Conservation (phyloP, 306 rosid species). For the Vigna angularis region DNA sequence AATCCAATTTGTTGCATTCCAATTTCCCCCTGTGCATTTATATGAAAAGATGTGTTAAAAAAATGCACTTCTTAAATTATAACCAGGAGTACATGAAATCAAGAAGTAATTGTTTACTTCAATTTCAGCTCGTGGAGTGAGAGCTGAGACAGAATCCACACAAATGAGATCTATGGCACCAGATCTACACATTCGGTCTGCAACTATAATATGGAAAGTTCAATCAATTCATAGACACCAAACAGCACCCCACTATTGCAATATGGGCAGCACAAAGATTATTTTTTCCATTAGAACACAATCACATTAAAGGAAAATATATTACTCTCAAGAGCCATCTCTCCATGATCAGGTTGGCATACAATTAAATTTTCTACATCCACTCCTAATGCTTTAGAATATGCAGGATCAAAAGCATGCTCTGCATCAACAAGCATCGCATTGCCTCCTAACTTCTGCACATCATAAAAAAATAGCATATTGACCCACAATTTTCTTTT, state of each 20-base stretch:
- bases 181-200: constrained; percentile 99
- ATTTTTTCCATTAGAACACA: constrained; percentile 41
- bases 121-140: constrained; percentile 98
- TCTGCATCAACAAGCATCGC: constrained; percentile 99
- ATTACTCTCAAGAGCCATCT: constrained; percentile 99
- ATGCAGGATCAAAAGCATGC: constrained; percentile 98
- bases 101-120: constrained; percentile 61
- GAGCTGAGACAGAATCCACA: constrained; percentile 97
- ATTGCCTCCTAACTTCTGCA: constrained; percentile 96
- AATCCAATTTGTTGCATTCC: constrained; percentile 99
- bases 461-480: constrained; percentile 43
- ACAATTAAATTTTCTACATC: constrained; percentile 95
- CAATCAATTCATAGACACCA: constrained; percentile 45
- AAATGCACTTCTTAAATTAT: constrained; percentile 21
- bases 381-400: constrained; percentile 95
- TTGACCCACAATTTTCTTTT: constrained; percentile 35
- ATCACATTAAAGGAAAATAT: constrained; percentile 39
- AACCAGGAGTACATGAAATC: constrained; percentile 23
- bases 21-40: constrained; percentile 79
- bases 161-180: constrained; percentile 97
- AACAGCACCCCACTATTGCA: constrained; percentile 30
- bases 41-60: constrained; percentile 40
- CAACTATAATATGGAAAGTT: constrained; percentile 62
- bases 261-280: constrained; percentile 27
- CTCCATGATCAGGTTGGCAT: constrained; percentile 99